These are phyloP conservation scores for Chamaecrista fasciculata DNA, from an alignment of 306 rosid species.

Conservation along the genomic window DNA sequence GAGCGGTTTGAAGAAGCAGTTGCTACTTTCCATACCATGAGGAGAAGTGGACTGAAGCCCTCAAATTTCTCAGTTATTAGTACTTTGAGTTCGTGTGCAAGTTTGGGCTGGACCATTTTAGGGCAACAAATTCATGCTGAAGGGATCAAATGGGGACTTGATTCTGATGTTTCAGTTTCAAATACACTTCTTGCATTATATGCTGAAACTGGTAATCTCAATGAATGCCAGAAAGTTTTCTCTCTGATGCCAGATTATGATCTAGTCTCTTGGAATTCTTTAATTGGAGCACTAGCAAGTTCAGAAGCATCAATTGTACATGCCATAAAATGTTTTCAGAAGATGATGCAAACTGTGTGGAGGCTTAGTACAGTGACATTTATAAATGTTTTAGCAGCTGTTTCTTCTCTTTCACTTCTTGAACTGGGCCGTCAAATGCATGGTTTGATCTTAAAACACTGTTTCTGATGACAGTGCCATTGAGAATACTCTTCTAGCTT, in stretches of 20 bases:
- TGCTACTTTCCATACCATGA: conserved; percentile 53
- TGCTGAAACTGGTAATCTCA: conserved; percentile 59
- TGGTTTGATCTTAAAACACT: conserved; percentile 54
- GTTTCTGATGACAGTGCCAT: conserved; percentile 51
- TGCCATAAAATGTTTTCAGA: conserved; percentile 57
- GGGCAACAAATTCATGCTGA: conserved; percentile 76
- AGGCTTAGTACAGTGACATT: conserved; percentile 69
- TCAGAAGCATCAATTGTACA: conserved; percentile 53
- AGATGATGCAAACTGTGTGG: conserved; percentile 80
- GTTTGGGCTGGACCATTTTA: conserved; percentile 67
- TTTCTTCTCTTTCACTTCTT: conserved; percentile 62
- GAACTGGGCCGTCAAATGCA: conserved; percentile 68
- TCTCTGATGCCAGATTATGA: conserved; percentile 70
- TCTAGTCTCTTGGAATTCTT: conserved; percentile 84
- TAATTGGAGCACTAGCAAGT: conserved; percentile 69
- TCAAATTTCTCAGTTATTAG: conserved; percentile 85
- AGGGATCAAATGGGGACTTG: conserved; percentile 78
- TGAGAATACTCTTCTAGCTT: conserved; percentile 79
- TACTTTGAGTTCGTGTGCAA: conserved; percentile 82
- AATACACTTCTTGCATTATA: conserved; percentile 80
- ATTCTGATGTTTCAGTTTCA: conserved; percentile 82
- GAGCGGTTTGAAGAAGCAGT: conserved; percentile 69
- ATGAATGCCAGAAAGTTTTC: conserved; percentile 63
- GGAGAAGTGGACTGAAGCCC: conserved; percentile 59
- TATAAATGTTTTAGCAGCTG: conserved; percentile 66